phyloP scores from a whole-genome alignment of 257 asterid genomes.

The Perilla frutescens region DNA sequence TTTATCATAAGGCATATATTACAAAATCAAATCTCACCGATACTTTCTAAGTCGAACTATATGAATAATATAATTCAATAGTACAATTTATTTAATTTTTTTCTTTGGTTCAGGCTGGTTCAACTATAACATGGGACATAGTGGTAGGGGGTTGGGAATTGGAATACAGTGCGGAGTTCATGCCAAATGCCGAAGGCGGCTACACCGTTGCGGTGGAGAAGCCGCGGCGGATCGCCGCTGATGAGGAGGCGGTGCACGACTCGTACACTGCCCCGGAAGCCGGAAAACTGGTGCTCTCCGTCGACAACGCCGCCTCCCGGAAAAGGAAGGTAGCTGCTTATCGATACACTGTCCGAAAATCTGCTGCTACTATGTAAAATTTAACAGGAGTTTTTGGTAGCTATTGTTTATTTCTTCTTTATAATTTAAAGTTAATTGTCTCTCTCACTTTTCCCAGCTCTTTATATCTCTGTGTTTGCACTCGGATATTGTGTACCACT shows the following conservation, averaged over 20 bases:
- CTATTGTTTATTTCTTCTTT: neutral
- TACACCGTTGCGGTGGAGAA: constrained; percentile 88
- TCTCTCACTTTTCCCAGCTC: too few relatives aligned
- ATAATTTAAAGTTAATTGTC: too few relatives aligned
- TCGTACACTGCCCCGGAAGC: constrained; percentile 63
- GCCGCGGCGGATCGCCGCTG: constrained; percentile 55
- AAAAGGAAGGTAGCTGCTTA: constrained; percentile 86
- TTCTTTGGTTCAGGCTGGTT: constrained; percentile 50
- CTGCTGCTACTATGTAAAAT: constrained; percentile 33
- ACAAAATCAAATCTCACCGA: too few relatives aligned
- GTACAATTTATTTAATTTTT: too few relatives aligned
- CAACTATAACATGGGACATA: constrained; percentile 86
- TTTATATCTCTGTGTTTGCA: neutral
- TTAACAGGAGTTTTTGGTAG: neutral
- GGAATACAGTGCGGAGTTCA: constrained; percentile 78
- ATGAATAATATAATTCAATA: too few relatives aligned
- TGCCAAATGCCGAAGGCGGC: constrained; percentile 65
- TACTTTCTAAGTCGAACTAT: too few relatives aligned
- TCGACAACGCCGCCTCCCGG: constrained; percentile 72
- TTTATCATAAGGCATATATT: too few relatives aligned
- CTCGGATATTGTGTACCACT: neutral
- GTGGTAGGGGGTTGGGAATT: constrained; percentile 95
- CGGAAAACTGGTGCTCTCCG: constrained; percentile 81
- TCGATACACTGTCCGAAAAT: constrained; percentile 68
- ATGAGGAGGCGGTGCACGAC: constrained; percentile 68